A percentile compares a stretch with the other conserved stretches of the same genome.
Conservation (phyloP, 2,329 filamentous ascomycete species). For the Claviceps arundinis region DNA sequence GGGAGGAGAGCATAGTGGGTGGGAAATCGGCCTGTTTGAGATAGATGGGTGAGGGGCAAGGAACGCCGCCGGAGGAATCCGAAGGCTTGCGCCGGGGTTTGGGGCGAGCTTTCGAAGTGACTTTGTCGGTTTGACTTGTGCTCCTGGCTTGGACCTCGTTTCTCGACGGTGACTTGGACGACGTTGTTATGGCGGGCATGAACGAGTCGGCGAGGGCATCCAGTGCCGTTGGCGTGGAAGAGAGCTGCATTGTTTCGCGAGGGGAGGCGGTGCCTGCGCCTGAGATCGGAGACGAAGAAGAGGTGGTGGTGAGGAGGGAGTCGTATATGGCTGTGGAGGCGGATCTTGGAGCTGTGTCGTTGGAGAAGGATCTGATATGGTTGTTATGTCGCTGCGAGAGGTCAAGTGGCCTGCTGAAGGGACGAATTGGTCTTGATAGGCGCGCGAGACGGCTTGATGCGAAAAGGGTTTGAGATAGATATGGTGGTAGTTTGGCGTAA, state of each 20-base stretch:
- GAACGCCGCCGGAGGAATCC: conserved; percentile 40
- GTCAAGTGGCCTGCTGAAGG: not conserved
- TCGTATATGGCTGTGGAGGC: not conserved
- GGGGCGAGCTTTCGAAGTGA: no score
- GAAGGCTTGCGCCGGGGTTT: conserved; percentile 15
- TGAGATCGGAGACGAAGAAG: not conserved
- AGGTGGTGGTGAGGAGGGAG: not conserved
- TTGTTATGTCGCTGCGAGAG: not conserved
- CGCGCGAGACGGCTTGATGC: not conserved
- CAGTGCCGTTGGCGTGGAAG: not conserved
- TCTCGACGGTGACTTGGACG: not conserved
- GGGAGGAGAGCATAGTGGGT: conserved; percentile 26
- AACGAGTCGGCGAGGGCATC: not conserved
- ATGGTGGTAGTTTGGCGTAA: not conserved
- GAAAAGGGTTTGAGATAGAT: not conserved
- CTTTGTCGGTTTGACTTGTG: not conserved
- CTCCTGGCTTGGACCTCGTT: not conserved
- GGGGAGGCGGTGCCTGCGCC: not conserved
- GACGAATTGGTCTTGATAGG: not conserved
- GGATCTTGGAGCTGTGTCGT: not conserved
- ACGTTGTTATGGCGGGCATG: not conserved
- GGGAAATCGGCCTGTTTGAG: conserved; percentile 36
- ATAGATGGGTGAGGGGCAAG: conserved; percentile 48
- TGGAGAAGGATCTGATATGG: not conserved
- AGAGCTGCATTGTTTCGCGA: not conserved